Base-by-base conservation (phyloP, 106 monocot genomes). In the Allium fistulosum region DNA sequence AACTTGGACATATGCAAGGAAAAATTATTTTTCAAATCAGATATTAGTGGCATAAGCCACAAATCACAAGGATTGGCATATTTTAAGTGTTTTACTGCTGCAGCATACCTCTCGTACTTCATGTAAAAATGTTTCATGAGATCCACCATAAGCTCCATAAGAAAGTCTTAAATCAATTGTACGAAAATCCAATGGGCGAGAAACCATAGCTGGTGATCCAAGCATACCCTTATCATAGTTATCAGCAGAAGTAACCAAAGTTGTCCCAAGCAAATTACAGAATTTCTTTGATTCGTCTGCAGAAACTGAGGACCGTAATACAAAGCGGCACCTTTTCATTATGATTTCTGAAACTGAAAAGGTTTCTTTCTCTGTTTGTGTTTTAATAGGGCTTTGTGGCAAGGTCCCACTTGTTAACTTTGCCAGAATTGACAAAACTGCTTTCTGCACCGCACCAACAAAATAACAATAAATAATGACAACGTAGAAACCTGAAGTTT, bases 181-280 rank as follows among this genome's bases (percentile, higher is more conserved):
- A 12, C 99, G 86, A 59, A 99, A 99, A 76, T 99, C 99, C 58
- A 99, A 61, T 61, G 99, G 93, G 5, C 99, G 89, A 65, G 99
- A 87, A 64, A 99, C 81, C 83, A 83, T 87, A 52, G 80, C 87
- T 77, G 99, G 90, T 67, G 75, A 87, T 22, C 99, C 99, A 85
- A 99, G 82, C 62, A 99, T 83, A 15, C 99, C 99, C 48, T 93
- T 84, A 60, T 90, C 92, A 53, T 90, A 90, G 71, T 86, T 89
- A 53, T 99, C 99, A 81, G 83, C 85, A 56, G 72, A 67, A 80
- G 80, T 83, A 37, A 72, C 46, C n/a, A 90, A 49, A 12, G 92
- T 75, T 69, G 85, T 73, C 11, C 87, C 99, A 66, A 99, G 76
- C 67, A 99, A 82, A 74, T 93, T 99, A 77, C 83, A 87, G 58